Conservation (phyloP, 2,329 filamentous ascomycete genomes). For the Nectriaceae sp. region DNA sequence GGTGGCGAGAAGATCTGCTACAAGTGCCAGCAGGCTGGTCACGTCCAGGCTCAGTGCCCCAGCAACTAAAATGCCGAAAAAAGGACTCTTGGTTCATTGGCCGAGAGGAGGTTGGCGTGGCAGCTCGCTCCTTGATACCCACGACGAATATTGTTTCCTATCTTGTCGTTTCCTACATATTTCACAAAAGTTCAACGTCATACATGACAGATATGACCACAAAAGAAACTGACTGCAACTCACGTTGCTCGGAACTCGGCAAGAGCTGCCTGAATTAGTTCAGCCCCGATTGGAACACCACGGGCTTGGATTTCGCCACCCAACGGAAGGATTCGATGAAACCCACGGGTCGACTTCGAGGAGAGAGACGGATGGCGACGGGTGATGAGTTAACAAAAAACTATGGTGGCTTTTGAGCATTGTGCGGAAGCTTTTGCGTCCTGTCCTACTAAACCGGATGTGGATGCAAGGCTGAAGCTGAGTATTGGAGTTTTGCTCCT, state of each 20-base stretch:
- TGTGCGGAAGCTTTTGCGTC: constrained; percentile 13
- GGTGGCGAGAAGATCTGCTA: constrained; percentile 96
- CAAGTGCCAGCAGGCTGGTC: constrained; percentile 83
- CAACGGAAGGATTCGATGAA: constrained; percentile 26
- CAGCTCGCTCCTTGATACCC: constrained; percentile 46
- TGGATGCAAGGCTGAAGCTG: constrained; percentile 22
- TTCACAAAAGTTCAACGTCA: constrained; percentile 32
- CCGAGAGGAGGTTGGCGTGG: constrained; percentile 40
- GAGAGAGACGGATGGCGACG: constrained; percentile 30
- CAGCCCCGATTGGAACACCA: constrained; percentile 31
- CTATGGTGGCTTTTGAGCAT: constrained; percentile 26
- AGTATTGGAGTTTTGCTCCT: constrained; percentile 30
- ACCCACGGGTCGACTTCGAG: constrained; percentile 25
- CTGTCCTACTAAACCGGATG: constrained; percentile 6
- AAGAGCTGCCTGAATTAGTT: constrained; percentile 15
- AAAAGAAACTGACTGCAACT: constrained; percentile 31
- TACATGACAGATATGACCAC: constrained; percentile 34
- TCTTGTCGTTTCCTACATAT: constrained; percentile 30
- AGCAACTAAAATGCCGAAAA: constrained; percentile 59
- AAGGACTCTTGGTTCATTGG: constrained; percentile 22
- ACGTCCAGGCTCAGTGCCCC: constrained; percentile 93
- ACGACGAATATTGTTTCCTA: constrained; percentile 36
- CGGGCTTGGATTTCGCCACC: constrained; percentile 34
- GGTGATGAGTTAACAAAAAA: constrained; percentile 27
- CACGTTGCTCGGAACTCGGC: constrained; percentile 31